Conservation (phyloP, 768 basidiomycete species). For the Arthromyces matolae region DNA sequence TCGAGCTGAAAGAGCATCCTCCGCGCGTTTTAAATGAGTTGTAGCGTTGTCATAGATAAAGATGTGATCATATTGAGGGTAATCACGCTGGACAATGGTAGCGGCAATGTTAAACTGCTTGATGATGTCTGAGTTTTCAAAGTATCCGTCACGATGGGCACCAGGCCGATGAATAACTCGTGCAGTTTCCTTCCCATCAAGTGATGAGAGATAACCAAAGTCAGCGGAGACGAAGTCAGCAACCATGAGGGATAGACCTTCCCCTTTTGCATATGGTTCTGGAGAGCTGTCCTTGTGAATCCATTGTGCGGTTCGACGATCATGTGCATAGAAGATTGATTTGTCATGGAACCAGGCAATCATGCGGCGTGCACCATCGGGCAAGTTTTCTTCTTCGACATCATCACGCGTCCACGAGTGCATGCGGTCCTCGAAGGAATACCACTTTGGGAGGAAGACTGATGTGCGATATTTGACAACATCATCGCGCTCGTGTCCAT, state of each 20-base stretch:
- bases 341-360: constrained; percentile 28
- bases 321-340: constrained; percentile 35
- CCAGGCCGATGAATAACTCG: constrained; percentile 22
- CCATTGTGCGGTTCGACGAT: constrained; percentile 22
- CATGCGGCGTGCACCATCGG: background rate
- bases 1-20: constrained; percentile 24
- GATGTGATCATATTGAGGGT: constrained; percentile 20
- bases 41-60: constrained; percentile 26
- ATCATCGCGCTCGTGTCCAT: constrained; percentile 30
- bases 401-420: constrained; percentile 15
- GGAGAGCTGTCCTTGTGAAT: constrained; percentile 15
- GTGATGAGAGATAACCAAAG: constrained; percentile 25
- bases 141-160: constrained; percentile 22
- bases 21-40: constrained; percentile 23
- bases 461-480: constrained; percentile 24
- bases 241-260: constrained; percentile 31
- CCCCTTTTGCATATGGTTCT: constrained; percentile 30
- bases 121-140: constrained; percentile 21
- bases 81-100: constrained; percentile 19
- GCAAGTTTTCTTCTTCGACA: background rate
- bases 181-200: constrained; percentile 17
- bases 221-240: constrained; percentile 33
- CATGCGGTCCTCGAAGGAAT: constrained; percentile 11
- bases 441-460: constrained; percentile 19
- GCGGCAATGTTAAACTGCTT: constrained; percentile 22